Conservation (phyloP, 1,139 yeast genomes). For the Chernovozyma sophiae-reginae region DNA sequence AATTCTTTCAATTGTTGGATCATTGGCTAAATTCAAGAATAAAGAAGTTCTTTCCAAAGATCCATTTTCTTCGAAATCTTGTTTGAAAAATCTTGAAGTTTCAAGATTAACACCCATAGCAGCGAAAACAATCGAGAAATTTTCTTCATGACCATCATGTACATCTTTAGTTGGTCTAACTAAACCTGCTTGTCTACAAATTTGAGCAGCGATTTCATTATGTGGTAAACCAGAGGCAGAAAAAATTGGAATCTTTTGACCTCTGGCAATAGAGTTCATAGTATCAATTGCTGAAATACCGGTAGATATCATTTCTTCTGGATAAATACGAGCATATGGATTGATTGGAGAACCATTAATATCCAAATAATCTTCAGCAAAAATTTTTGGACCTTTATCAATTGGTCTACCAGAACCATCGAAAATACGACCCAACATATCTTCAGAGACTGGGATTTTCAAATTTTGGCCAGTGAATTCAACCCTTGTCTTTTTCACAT, state of each 20-base stretch:
- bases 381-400: constrained; percentile 96
- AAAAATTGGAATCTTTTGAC: constrained; percentile 98
- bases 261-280: constrained; percentile 99
- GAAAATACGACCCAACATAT: constrained; percentile 94
- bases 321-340: constrained; percentile 96
- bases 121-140: constrained; percentile 97
- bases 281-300: constrained; percentile 98
- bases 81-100: constrained; percentile 65
- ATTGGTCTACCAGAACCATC: constrained; percentile 99
- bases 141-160: constrained; percentile 99
- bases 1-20: constrained; percentile 98
- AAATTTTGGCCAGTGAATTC: constrained; percentile 95
- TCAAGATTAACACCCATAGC: constrained; percentile 64
- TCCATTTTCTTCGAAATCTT: constrained; percentile 98
- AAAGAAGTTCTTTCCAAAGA: constrained; percentile 95
- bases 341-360: constrained; percentile 98
- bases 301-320: constrained; percentile 99
- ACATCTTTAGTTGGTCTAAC: constrained; percentile 99
- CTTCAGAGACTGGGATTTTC: constrained; percentile 94
- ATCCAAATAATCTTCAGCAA: constrained; percentile 97
- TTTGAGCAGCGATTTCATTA: constrained; percentile 99
- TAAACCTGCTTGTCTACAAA: constrained; percentile 98
- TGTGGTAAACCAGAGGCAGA: constrained; percentile 99
- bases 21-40: constrained; percentile 96
- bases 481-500: constrained; percentile 93